These are phyloP conservation scores for Artemisia annua DNA, from an alignment of 129 eudicot species.

Conservation along the genomic window DNA sequence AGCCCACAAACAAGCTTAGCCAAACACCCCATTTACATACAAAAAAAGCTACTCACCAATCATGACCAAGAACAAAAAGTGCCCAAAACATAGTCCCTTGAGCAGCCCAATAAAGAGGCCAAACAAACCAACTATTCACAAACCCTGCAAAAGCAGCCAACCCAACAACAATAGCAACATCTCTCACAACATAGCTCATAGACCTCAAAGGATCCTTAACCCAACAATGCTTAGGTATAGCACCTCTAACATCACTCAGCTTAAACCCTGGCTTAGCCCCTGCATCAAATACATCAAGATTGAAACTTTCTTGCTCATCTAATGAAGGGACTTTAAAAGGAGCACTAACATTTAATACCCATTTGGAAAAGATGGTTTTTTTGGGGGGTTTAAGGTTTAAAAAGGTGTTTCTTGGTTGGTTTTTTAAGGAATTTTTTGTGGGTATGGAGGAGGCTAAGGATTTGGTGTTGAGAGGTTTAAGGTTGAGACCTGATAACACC, in stretches of 20 bases:
- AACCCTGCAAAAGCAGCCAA: conserved; percentile 53
- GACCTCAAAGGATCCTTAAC: conserved; percentile 65
- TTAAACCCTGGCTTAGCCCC: conserved; percentile 66
- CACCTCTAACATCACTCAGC: conserved; percentile 52
- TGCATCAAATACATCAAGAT: conserved; percentile 43
- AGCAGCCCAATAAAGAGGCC: conserved; percentile 78
- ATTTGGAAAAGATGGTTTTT: conserved; percentile 20
- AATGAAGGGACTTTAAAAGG: conserved; percentile 42
- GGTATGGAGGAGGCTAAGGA: conserved; percentile 42
- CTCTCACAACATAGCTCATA: conserved; percentile 67
- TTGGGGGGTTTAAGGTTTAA: conserved; percentile 30
- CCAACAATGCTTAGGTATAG: conserved; percentile 76
- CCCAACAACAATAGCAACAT: conserved; percentile 50
- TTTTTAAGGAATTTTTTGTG: conserved; percentile 28
- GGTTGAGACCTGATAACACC: conserved; percentile 51
- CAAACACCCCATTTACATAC: too few species aligned
- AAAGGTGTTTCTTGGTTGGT: conserved; percentile 32
- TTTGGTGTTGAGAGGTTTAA: conserved; percentile 44
- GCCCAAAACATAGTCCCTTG: conserved; percentile 80
- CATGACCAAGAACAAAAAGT: conserved; percentile 77
- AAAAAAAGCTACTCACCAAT: conserved; percentile 35
- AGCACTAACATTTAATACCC: conserved; percentile 44
- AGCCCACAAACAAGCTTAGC: too few species aligned
- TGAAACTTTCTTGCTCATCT: conserved; percentile 33
- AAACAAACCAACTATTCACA: conserved; percentile 49